Evolutionary conservation across 805 yeast genomes (phyloP), one percentile per base, ranked within the genome.

Genomic region (Nakazawaea siamensis): DNA sequence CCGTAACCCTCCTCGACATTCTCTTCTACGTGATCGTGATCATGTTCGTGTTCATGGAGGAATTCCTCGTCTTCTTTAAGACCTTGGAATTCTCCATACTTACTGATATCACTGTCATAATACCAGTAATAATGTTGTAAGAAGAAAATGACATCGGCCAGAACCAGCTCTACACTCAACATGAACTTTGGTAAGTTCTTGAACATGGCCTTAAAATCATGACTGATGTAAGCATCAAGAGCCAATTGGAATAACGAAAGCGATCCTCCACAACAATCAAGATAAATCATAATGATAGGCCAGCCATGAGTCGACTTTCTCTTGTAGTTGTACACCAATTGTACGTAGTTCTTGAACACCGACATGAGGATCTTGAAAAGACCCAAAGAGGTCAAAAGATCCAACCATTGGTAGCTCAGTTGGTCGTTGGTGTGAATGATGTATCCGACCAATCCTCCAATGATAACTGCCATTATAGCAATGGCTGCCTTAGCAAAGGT

Each of bases 221-320:
- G 43, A 4, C 41, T 47, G 3, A 41, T 38, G 20, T 33, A 38
- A 2, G 59, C 60, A 42, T 58, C 62, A 16, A 54, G 33, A 2
- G 46, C 27, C 17, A 58, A 42, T 37, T 57, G 62, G 4, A 43
- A 18, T 18, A 57, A 45, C 1, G 62, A 56, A 5, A 53, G 32
- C 2, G 44, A 14, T 3, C 59, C 54, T 10, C 64, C 64, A 15
- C 28, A 17, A 14, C 49, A 45, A 26, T 58, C 62, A 4, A 58
- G 38, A 51, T 56, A 57, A 13, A 57, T 43, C 57, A 57, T 54
- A 29, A 46, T 31, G 12, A 58, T 50, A 8, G 63, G 63, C 63
- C 63, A 58, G 7, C 62, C 62, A 36, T 56, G 60, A 1, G 63
- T 58, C 1, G 62, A 55, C 33, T 57, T 50, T 28, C 63, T 43